phyloP scores from a whole-genome alignment of 495 filamentous ascomycete species.

The Sabuloglossum arenarium region DNA sequence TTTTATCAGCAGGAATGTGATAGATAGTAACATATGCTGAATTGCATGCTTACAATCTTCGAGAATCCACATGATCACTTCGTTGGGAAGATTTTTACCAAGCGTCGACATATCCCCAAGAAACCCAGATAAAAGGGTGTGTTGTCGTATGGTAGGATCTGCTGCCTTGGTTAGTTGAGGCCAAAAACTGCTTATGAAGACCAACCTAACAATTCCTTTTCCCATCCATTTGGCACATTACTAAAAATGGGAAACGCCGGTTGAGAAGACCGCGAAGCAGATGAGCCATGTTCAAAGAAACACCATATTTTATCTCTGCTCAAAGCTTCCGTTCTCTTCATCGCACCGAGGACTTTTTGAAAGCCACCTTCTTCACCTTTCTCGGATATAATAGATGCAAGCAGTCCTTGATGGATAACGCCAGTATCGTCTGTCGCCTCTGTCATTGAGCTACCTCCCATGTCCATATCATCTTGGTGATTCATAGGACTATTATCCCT shows the following conservation, averaged over 20 bases:
- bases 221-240: not conserved
- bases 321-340: constrained; percentile 55
- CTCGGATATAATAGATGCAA: constrained; percentile 3
- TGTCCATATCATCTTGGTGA: constrained; percentile 27
- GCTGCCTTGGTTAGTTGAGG: constrained; percentile 2
- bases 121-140: constrained; percentile 48
- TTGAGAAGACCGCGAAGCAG: not conserved
- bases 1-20: constrained; percentile 5
- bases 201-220: not conserved
- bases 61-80: constrained; percentile 55
- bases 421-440: not conserved
- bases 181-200: too few species aligned
- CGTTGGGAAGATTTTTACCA: constrained; percentile 36
- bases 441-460: not conserved
- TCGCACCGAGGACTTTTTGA: constrained; percentile 35
- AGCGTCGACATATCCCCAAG: constrained; percentile 35
- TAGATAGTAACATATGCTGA: not conserved
- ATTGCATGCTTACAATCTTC: constrained; percentile 27
- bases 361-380: not conserved
- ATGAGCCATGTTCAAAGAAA: constrained; percentile 33
- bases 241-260: not conserved
- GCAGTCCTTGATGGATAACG: not conserved
- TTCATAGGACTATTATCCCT: constrained; percentile 18
- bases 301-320: constrained; percentile 37
- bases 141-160: constrained; percentile 30